phyloP scores from a whole-genome alignment of 257 asterid species.

The Forsythia suspensa region DNA sequence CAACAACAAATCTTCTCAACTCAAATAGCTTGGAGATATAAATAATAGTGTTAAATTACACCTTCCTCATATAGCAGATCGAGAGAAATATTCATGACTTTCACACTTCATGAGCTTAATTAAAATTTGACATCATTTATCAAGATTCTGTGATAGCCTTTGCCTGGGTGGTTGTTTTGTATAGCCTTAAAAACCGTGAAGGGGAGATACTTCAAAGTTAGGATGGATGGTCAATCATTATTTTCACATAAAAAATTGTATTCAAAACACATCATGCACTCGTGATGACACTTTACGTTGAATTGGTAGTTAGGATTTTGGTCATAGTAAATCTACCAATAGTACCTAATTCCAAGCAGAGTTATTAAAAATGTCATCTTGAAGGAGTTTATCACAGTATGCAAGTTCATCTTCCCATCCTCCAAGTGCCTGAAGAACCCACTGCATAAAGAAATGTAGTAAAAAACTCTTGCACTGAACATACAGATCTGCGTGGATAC shows the following conservation, averaged over 20 bases:
- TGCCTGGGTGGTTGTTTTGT: neutral
- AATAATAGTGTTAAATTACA: no score
- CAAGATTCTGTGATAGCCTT: neutral
- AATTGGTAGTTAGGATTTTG: neutral
- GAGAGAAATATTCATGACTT: neutral
- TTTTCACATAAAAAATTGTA: neutral
- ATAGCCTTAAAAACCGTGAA: neutral
- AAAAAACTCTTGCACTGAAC: slow-evolving; percentile 7
- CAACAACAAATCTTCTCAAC: no score
- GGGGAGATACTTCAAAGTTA: neutral
- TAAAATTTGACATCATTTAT: no score
- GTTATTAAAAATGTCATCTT: slow-evolving; percentile 79
- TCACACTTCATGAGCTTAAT: no score
- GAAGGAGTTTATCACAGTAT: slow-evolving; percentile 75
- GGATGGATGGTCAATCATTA: neutral
- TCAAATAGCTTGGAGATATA: no score
- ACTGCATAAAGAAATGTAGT: slow-evolving; percentile 50
- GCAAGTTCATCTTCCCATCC: slow-evolving; percentile 97
- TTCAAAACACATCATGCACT: neutral
- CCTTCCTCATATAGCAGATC: neutral
- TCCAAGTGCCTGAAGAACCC: slow-evolving; percentile 93
- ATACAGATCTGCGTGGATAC: slow-evolving; percentile 5
- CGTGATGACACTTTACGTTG: neutral
- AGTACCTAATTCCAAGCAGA: slow-evolving; percentile 99
- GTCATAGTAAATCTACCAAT: neutral